Percentiles rank a stretch among this genome's conserved stretches.
Conservation (phyloP, 2,329 filamentous ascomycete genomes). For the Pseudocercospora ulei region DNA sequence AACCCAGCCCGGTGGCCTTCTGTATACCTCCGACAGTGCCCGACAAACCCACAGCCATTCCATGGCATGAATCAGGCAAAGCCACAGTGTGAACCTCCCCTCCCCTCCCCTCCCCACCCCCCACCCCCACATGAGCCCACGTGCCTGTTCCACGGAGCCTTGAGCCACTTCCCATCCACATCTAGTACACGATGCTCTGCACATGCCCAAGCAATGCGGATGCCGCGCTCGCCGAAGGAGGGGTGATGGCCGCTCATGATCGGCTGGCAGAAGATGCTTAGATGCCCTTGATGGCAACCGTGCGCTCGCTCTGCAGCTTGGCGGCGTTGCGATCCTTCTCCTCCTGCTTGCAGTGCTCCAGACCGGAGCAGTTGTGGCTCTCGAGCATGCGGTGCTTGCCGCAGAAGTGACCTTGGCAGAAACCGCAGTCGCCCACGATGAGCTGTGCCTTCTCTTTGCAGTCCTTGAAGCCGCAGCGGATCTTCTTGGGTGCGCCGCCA, state of each 20-base stretch:
- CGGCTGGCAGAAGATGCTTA: constrained; percentile 34
- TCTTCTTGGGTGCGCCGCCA: constrained; percentile 58
- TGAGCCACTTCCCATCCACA: not conserved
- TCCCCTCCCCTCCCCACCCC: no score
- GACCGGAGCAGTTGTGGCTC: constrained; percentile 81
- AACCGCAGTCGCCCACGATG: constrained; percentile 91
- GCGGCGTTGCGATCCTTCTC: constrained; percentile 88
- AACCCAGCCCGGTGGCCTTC: not conserved
- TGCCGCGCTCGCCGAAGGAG: constrained; percentile 1
- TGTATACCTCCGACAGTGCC: not conserved
- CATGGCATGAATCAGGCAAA: not conserved
- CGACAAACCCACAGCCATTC: constrained; percentile 1
- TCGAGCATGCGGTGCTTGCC: constrained; percentile 89
- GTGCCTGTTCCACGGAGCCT: constrained; percentile 6
- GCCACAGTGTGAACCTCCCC: constrained; percentile 5
- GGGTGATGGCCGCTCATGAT: not conserved
- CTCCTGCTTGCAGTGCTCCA: constrained; percentile 97
- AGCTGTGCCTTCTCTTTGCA: constrained; percentile 81
- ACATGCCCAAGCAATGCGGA: constrained; percentile 4
- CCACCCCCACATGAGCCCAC: constrained; percentile 6
- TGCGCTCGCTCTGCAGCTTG: constrained; percentile 84
- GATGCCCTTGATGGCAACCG: constrained; percentile 85
- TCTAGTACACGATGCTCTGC: not conserved
- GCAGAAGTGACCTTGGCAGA: constrained; percentile 90
- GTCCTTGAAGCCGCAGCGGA: constrained; percentile 77